phyloP scores from a whole-genome alignment of 768 basidiomycete species.

The Phaeotremella fagi region DNA sequence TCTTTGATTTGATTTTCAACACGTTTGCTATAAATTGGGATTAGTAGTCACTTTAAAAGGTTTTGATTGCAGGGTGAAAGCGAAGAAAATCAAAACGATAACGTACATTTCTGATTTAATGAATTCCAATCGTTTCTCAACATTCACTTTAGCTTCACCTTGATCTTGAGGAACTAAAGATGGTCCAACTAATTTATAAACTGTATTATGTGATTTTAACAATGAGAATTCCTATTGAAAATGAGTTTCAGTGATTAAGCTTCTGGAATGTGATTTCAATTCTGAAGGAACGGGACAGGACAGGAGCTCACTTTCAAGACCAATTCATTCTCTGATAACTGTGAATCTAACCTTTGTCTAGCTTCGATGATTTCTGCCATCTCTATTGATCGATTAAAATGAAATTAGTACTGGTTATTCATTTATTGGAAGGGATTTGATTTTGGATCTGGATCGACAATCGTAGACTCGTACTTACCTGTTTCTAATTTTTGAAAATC shows the following conservation, averaged over 20 bases:
- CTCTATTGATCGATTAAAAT: conserved; percentile 51
- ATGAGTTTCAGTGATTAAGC: neutral
- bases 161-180: conserved; percentile 86
- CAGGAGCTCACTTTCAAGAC: conserved; percentile 68
- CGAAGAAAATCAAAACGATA: conserved; percentile 9
- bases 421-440: neutral
- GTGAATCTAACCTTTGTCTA: conserved; percentile 80
- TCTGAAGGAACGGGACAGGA: neutral
- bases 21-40: conserved; percentile 57
- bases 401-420: neutral
- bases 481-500: conserved; percentile 78
- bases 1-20: conserved; percentile 79
- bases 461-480: conserved; percentile 37
- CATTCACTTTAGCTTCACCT: conserved; percentile 75
- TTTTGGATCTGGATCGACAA: neutral
- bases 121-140: conserved; percentile 83
- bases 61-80: neutral
- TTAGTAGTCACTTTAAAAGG: neutral
- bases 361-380: conserved; percentile 69
- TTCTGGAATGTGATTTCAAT: neutral
- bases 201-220: conserved; percentile 67
- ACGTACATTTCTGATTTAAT: conserved; percentile 81
- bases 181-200: conserved; percentile 89
- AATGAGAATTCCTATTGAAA: conserved; percentile 68
- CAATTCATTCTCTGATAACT: conserved; percentile 82